Evolutionary conservation across 768 basidiomycete species (phyloP), one percentile per base, ranked within the genome.

Genomic region (Lactarius sp.): DNA sequence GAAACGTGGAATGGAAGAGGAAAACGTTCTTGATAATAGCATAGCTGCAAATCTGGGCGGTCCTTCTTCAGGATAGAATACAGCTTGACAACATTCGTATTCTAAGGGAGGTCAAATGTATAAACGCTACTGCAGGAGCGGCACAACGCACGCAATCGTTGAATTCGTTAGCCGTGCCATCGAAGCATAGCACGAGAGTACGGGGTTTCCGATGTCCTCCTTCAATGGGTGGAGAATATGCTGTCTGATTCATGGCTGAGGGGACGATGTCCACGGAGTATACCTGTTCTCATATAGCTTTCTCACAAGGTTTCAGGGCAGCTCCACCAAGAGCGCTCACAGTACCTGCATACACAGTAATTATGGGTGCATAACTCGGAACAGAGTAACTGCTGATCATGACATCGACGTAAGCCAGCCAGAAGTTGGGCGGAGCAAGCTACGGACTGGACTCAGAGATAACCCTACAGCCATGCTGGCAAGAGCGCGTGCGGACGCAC

Each of bases 31-130:
- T 64, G 63, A 34, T 60, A 64, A 42, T 64, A 64, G 10, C 44
- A 59, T 12, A 61, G 31, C 46, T 60, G 63, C 7, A 47, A 13
- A 10, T 81, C 72, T 27, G 70, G 64, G 31, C 9, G 6, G 59
- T 85, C 84, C 71, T 85, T 88, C 74, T 81, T 79, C 41, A 92
- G 78, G 34, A 92, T 74, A 6, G 80, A 76, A 73, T 87, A 89
- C 49, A 94, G 77, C 69, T 84, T 84, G 59, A 87, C 85, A 41
- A 88, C 80, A 60, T 90, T 90, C 10, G 88, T 84, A 69, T 88
- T 86, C 78, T 83, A 60, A 27, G 20, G 4, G 47, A 31, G 6
- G 31, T 34, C 10, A 52, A 44, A 12, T 16, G 55, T 50, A 22
- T 34, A 12, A 37, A 22, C 33, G 52, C 14, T 14, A 39, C 37